Base-by-base conservation (phyloP, 257 asterid genomes). In the Solanum dulcamara region DNA sequence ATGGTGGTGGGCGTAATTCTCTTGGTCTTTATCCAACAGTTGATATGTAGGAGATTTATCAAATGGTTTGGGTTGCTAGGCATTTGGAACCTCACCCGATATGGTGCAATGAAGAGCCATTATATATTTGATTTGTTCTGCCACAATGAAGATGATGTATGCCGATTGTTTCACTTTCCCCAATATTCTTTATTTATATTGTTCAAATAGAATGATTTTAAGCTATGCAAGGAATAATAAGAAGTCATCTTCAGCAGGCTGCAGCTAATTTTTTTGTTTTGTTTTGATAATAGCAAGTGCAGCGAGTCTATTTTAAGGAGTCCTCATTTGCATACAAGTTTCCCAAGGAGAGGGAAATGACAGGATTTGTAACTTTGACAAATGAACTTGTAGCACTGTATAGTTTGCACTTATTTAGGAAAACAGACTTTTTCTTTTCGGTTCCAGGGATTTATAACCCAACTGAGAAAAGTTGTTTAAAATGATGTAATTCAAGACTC, bases 1-100 rank as follows among this genome's bases (percentile, higher is more conserved):
- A 95, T 79, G 98, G 97, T 10, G 86, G 92, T 22, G 98, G 97
- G 12, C 93, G 92, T 12, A 89, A 80, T 85, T 83, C 83, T 46
- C 64, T 90, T 1, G 91, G 94, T 60, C 88, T 87, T 62, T 91
- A 93, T 85, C 95, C 96, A 40, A 66, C 93, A 2, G 85, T 90
- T 82, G 96, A 94, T 85, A 42, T 86, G 85, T 92, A 92, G 92
- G 85, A 53, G 83, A 77, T 77, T 4, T 77, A 48, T 77, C 40
- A 77, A 50, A 77, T 77, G 64, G 38, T 48, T 28, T 77, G 83
- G 82, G 83, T 17, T 46, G 26, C 62, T 28, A 44, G 59, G 55
- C 59, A 26, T 42, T 48, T 75, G 60, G 60, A 75, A 42, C 35
- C 59, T 44, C 35, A 74, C n/a, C 22, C 15, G 24, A 75, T 44